Percentiles rank a stretch among this genome's conserved stretches.
These are phyloP conservation scores for Silybum marianum DNA, from an alignment of 129 eudicot species.

Conservation along the genomic window DNA sequence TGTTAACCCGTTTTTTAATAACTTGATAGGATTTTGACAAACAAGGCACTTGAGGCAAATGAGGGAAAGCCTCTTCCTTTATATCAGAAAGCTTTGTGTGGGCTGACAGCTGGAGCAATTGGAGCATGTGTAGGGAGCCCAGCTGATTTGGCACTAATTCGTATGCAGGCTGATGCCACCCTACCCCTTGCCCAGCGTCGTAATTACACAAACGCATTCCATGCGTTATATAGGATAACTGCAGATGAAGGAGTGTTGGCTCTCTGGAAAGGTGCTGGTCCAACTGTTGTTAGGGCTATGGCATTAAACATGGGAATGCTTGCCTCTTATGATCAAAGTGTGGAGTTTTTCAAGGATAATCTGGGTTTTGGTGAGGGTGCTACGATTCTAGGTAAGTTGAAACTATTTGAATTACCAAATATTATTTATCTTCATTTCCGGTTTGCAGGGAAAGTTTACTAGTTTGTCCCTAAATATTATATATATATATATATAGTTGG, in stretches of 20 bases:
- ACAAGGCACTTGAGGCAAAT: slow-evolving; percentile 87
- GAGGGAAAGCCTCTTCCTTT: slow-evolving; percentile 94
- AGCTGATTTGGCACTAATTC: slow-evolving; percentile 87
- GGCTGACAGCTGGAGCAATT: slow-evolving; percentile 94
- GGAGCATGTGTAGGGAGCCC: slow-evolving; percentile 91
- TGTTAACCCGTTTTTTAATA: not conserved
- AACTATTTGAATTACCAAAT: not conserved
- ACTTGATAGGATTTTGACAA: slow-evolving; percentile 63
- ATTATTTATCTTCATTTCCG: not conserved
- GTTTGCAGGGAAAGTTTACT: not conserved
- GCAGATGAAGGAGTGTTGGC: slow-evolving; percentile 85
- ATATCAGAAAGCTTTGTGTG: slow-evolving; percentile 90
- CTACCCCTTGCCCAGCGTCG: slow-evolving; percentile 83
- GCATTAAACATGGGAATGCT: slow-evolving; percentile 95
- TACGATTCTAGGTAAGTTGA: slow-evolving; percentile 68
- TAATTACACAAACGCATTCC: slow-evolving; percentile 84
- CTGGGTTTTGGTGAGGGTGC: slow-evolving; percentile 74
- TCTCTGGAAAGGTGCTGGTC: slow-evolving; percentile 93
- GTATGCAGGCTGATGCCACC: slow-evolving; percentile 97
- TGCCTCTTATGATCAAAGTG: slow-evolving; percentile 94
- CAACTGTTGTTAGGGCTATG: slow-evolving; percentile 96
- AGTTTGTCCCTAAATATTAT: not conserved
- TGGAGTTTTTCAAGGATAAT: slow-evolving; percentile 72
- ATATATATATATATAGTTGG: not conserved
- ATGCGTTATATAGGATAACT: slow-evolving; percentile 73